Evolutionary conservation across 1,139 yeast species (phyloP), one percentile per base, ranked within the genome.

Genomic region (Yamadazyma membranifaciens): DNA sequence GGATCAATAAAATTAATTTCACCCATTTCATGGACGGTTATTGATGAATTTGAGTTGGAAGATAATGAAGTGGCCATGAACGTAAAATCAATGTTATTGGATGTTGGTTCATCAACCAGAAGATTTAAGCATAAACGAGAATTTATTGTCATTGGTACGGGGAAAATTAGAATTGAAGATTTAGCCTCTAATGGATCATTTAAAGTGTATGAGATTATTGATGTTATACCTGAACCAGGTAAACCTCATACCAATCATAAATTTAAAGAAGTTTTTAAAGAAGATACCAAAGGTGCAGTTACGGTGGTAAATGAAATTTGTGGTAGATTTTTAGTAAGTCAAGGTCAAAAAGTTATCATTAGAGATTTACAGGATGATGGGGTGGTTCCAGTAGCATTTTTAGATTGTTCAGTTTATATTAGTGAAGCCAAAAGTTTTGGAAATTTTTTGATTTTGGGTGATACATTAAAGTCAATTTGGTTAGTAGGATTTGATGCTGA

Each of bases 401-500:
- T 85, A 43, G 98, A 92, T 58, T 79, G 91, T 20, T 81, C 92
- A 2, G 80, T 89, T 1, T 88, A 80, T 58, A 81, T 88, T 2
- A 73, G 86, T 11, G 95, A 87, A 49, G 77, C 88, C 20, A 91
- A 91, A 60, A 76, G 89, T 49, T 81, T 87, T 58, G 92, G 95
- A 31, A 88, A 91, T 59, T 66, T 91, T 55, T 59, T 91, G 22
- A 52, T 88, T 2, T 62, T 89, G 22, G 96, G 95, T 14, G 99
- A 92, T 62, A 73, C 88, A 0, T 71, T 82, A 60, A 85, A 87
- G 50, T 85, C 95, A 49, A 70, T 88, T 6, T 82, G 92, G 73
- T 71, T 94, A 43, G 83, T 83, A 20, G 98, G 97, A 1, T 91
- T 89, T 62, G 96, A 91, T 57, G 92, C 95, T 3, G 97, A 92